Evolutionary conservation across 2,329 filamentous ascomycete genomes (phyloP).

Genomic region (Exophiala sideris): DNA sequence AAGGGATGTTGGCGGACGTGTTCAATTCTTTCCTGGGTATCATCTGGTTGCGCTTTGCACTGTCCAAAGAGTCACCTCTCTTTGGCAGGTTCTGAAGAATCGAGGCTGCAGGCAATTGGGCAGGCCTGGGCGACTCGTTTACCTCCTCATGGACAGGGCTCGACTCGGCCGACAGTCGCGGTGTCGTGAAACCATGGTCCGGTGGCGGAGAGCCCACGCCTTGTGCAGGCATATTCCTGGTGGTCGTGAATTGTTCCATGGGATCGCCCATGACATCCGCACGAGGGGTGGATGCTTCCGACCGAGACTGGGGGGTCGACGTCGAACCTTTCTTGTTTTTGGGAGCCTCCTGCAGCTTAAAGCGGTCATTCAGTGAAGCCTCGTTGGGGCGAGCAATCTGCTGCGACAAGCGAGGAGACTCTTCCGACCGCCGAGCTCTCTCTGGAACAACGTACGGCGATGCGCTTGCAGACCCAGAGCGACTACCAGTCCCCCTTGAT

Average conservation of each 20-base stretch:
- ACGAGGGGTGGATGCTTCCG: constrained; percentile 23
- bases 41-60: constrained; percentile 30
- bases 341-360: constrained; percentile 78
- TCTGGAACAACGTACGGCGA: constrained; percentile 19
- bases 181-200: constrained; percentile 33
- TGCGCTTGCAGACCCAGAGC: constrained; percentile 25
- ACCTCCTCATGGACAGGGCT: constrained; percentile 53
- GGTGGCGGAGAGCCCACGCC: constrained; percentile 32
- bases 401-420: constrained; percentile 18
- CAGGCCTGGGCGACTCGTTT: constrained; percentile 39
- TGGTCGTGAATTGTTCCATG: constrained; percentile 12
- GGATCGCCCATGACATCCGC: constrained; percentile 14
- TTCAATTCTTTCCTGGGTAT: constrained; percentile 64
- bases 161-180: constrained; percentile 59
- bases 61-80: constrained; percentile 60
- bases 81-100: constrained; percentile 45
- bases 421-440: constrained; percentile 10
- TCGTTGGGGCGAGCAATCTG: constrained; percentile 18
- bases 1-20: constrained; percentile 31
- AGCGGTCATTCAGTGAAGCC: constrained; percentile 51
- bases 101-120: constrained; percentile 31
- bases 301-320: constrained; percentile 40
- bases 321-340: constrained; percentile 52
- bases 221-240: constrained; percentile 21
- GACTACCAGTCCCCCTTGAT: constrained; percentile 31